A percentile compares a stretch with the other conserved stretches of the same genome.
Conservation (phyloP, 805 yeast species). For the Middelhovenomyces tepae region DNA sequence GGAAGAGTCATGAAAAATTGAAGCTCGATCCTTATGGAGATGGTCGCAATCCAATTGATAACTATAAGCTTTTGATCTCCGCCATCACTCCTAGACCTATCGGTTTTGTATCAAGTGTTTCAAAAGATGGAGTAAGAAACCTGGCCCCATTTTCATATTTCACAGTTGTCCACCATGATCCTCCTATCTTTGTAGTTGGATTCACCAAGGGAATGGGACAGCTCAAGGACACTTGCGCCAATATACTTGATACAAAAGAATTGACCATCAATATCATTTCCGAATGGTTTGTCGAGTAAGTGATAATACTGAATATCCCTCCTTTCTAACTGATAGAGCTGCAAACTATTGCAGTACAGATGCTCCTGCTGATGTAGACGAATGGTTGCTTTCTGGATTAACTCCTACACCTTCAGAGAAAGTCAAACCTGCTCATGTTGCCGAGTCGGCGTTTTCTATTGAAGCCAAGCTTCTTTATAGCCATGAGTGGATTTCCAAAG, state of each 20-base stretch:
- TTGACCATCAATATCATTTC: constrained; percentile 47
- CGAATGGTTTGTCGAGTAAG: constrained; percentile 58
- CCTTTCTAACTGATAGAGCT: no score
- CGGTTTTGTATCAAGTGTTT: constrained; percentile 45
- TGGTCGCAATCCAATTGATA: constrained; percentile 33
- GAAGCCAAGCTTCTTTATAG: constrained; percentile 42
- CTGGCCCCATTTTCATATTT: constrained; percentile 56
- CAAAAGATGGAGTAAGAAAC: constrained; percentile 36
- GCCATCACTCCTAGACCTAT: constrained; percentile 54
- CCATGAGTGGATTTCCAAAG: constrained; percentile 38
- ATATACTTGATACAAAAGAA: constrained; percentile 45
- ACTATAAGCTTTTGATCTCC: constrained; percentile 44
- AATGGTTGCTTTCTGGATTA: constrained; percentile 48
- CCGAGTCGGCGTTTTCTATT: constrained; percentile 51
- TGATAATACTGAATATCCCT: no score
- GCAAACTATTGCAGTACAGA: constrained; percentile 43
- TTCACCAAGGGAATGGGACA: constrained; percentile 32
- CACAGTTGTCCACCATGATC: constrained; percentile 40
- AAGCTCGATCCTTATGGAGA: constrained; percentile 41
- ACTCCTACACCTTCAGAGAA: constrained; percentile 36
- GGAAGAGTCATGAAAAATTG: constrained; percentile 39
- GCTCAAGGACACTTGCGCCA: constrained; percentile 45
- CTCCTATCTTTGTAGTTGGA: constrained; percentile 49
- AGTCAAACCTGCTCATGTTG: constrained; percentile 50
- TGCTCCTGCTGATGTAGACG: constrained; percentile 43